phyloP scores from a whole-genome alignment of 2,329 filamentous ascomycete genomes.

The Aspergillus ochraceoroseus region DNA sequence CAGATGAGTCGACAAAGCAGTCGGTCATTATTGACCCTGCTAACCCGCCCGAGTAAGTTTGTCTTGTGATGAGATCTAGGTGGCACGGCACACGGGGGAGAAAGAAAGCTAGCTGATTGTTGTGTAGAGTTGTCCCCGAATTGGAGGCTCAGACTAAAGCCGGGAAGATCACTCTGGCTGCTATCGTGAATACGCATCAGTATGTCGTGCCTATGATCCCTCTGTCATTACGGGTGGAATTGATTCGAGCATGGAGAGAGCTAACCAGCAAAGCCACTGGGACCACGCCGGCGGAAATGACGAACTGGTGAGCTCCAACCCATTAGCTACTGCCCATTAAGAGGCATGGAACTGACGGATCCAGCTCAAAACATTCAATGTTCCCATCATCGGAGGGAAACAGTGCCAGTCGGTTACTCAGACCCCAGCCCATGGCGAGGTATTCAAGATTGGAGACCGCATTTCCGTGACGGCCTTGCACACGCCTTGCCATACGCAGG shows the following conservation, averaged over 20 bases:
- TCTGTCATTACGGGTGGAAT: too few relatives aligned
- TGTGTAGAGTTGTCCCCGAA: constrained; percentile 54
- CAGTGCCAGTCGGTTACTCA: constrained; percentile 75
- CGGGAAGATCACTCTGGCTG: constrained; percentile 73
- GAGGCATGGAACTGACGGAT: not conserved
- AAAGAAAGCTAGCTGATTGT: too few relatives aligned
- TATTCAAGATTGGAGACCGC: constrained; percentile 72
- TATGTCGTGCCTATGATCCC: constrained; percentile 45
- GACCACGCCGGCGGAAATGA: constrained; percentile 92
- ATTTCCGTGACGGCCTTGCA: constrained; percentile 84
- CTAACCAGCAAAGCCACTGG: constrained; percentile 85
- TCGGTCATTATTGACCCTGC: constrained; percentile 51
- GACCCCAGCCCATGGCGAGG: constrained; percentile 69
- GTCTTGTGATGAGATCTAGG: too few relatives aligned
- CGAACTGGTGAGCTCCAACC: constrained; percentile 61
- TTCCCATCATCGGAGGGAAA: constrained; percentile 81
- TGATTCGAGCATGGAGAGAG: too few relatives aligned
- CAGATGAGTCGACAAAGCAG: constrained; percentile 47
- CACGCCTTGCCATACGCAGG: constrained; percentile 96
- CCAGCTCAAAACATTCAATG: constrained; percentile 55
- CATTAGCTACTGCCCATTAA: too few relatives aligned
- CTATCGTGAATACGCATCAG: constrained; percentile 97
- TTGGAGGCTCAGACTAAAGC: constrained; percentile 67
- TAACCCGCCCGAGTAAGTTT: constrained; percentile 47
- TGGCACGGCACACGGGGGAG: too few relatives aligned